These are phyloP conservation scores for Sindora glabra DNA, from an alignment of 306 rosid species.

Conservation along the genomic window DNA sequence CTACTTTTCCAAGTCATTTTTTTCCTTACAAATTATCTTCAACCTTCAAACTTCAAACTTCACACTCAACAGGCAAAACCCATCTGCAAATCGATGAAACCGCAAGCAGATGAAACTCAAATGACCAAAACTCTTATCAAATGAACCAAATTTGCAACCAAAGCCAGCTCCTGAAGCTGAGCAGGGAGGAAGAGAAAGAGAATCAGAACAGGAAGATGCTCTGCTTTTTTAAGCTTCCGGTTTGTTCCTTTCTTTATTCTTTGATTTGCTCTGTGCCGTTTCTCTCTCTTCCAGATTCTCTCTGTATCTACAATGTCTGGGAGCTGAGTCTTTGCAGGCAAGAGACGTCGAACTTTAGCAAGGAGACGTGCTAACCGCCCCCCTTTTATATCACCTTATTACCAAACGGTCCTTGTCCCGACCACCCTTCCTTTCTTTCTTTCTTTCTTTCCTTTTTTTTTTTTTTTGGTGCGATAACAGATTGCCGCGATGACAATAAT, in stretches of 20 bases:
- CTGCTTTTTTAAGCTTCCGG: constrained; percentile 5
- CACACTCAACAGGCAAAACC: constrained; percentile 20
- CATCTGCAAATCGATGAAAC: constrained; percentile 22
- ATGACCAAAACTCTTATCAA: neutral
- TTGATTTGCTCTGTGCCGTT: constrained; percentile 4
- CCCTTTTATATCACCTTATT: constrained; percentile 13
- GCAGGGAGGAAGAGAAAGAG: neutral
- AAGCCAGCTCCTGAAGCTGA: neutral
- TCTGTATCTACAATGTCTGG: too few species aligned
- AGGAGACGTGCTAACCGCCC: constrained; percentile 64
- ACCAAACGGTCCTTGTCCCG: constrained; percentile 43
- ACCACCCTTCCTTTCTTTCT: too few species aligned
- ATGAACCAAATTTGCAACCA: neutral
- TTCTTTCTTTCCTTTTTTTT: too few species aligned
- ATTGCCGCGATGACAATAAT: constrained; percentile 10
- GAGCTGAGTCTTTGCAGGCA: constrained; percentile 35
- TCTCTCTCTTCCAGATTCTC: constrained; percentile 9
- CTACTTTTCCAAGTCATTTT: constrained; percentile 83
- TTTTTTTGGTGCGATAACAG: too few species aligned
- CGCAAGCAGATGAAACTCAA: constrained; percentile 1
- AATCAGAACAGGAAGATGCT: constrained; percentile 24
- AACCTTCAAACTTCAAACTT: constrained; percentile 1
- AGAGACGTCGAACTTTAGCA: constrained; percentile 50
- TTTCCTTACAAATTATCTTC: neutral
- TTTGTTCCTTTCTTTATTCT: constrained; percentile 33